Evolutionary conservation across 1,284 basidiomycete species (phyloP), one percentile per base, ranked within the genome.

Genomic region (Entoloma clypeatum): DNA sequence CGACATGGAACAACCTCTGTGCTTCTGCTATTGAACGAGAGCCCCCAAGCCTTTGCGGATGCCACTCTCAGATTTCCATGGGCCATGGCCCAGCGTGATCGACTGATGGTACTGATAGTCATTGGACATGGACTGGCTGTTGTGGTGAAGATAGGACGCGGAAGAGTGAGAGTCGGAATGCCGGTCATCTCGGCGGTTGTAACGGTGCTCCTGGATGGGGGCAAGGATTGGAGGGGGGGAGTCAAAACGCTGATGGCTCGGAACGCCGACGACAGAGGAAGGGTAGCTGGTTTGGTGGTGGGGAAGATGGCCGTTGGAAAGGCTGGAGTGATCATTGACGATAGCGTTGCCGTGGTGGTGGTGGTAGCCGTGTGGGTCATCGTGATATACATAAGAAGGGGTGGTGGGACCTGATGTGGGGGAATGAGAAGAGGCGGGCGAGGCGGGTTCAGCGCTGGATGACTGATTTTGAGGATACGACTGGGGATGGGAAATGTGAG

Each of bases 181-280:
- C 6, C 56, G 48, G 14, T 56, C 44, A 14, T 58, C 57, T 17
- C 65, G 58, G 36, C 67, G 62, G 34, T 63, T 60, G 19, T 64
- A 59, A 3, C 68, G 53, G 34, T 68, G 66, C 19, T 71, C 69
- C 31, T 77, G 76, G 35, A 78, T 73, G 2, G 76, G 76, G 14
- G 76, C 75, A 23, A 78, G 60, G 6, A 63, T 64, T 0, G 74
- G 75, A n/a, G 75, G 74, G 0, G 76, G 74, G 0, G 71, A 74
- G 13, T 68, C 65, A 42, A 71, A 74, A 19, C 72, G 60, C 5
- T 35, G 47, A 25, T 39, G 45, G 30, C 39, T 45, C 21, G 34
- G 50, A 2, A 61, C 37, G 16, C 32, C 37, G 29, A 66, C 54
- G 5, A 57, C 47, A 5, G 68, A 57, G 27, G 52, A 49, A 37